phyloP scores from a whole-genome alignment of 306 rosid species.

The Datisca glomerata region DNA sequence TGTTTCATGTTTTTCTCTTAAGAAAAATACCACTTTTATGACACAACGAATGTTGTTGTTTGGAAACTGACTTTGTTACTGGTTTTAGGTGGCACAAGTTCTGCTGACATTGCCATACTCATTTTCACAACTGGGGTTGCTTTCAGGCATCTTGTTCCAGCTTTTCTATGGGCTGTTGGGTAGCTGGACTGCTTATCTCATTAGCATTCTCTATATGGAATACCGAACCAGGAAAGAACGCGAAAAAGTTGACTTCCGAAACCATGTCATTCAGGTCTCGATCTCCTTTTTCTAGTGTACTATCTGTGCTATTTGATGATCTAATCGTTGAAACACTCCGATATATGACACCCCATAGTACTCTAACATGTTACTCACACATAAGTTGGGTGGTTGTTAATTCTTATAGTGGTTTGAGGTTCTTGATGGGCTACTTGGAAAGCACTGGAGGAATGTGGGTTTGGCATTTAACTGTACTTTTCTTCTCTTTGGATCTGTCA shows the following conservation, averaged over 20 bases:
- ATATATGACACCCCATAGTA: no score
- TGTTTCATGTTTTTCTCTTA: background rate
- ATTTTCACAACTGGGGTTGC: slow-evolving; percentile 87
- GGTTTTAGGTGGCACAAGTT: slow-evolving; percentile 95
- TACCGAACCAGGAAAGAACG: slow-evolving; percentile 86
- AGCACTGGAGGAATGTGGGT: slow-evolving; percentile 93
- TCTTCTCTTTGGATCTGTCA: slow-evolving; percentile 95
- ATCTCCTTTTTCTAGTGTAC: no score
- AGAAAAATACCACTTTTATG: background rate
- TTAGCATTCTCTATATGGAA: slow-evolving; percentile 77
- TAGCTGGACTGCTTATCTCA: slow-evolving; percentile 97
- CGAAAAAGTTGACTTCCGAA: slow-evolving; percentile 78
- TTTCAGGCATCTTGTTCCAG: slow-evolving; percentile 80
- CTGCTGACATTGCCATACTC: slow-evolving; percentile 93
- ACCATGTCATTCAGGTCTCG: slow-evolving; percentile 94
- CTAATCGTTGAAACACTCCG: no score
- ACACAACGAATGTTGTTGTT: background rate
- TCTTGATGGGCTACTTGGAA: slow-evolving; percentile 89
- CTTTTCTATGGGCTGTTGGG: slow-evolving; percentile 75
- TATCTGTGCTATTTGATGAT: no score
- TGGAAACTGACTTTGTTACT: background rate
- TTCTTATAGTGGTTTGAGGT: slow-evolving; percentile 79
- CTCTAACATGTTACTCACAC: no score
- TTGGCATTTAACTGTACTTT: slow-evolving; percentile 95
- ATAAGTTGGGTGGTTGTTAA: background rate